Evolutionary conservation across 192 early-diverging fungal species (phyloP).

Genomic region (Paraglomus brasilianum): DNA sequence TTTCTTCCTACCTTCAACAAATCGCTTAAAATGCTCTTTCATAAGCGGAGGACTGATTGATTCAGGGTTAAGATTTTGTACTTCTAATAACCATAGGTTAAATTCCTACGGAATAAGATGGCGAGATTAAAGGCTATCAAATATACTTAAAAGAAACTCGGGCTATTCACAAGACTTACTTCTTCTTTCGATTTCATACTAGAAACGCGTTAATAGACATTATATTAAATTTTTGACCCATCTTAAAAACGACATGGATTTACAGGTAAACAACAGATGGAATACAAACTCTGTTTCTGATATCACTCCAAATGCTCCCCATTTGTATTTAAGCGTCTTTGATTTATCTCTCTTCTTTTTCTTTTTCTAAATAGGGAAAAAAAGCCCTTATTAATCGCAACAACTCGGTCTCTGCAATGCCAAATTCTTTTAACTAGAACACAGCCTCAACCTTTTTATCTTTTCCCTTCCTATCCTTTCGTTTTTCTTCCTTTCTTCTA

Average conservation of each 20-base stretch:
- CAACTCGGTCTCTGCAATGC: neutral
- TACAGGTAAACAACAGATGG: neutral
- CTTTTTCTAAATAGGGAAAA: slow-evolving; percentile 32
- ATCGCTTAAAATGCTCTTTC: slow-evolving; percentile 54
- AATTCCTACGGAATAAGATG: slow-evolving; percentile 47
- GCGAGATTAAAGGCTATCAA: neutral
- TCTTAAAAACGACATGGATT: neutral
- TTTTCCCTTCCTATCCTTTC: slow-evolving; percentile 47
- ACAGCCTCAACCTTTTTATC: slow-evolving; percentile 11
- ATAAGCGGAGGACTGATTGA: slow-evolving; percentile 46
- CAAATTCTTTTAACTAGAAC: neutral
- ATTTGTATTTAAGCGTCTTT: slow-evolving; percentile 28
- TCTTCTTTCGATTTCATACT: slow-evolving; percentile 44
- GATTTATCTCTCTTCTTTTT: slow-evolving; percentile 43
- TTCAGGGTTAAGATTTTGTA: slow-evolving; percentile 49
- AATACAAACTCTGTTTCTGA: slow-evolving; percentile 52
- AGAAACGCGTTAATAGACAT: neutral
- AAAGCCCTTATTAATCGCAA: neutral
- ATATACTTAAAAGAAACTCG: neutral
- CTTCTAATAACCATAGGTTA: slow-evolving; percentile 57
- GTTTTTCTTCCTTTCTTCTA: slow-evolving; percentile 42
- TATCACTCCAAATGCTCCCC: slow-evolving; percentile 54
- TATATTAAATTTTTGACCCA: neutral
- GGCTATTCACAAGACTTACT: slow-evolving; percentile 20
- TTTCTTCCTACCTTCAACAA: slow-evolving; percentile 47